Conservation (phyloP, 1,284 basidiomycete genomes). For the Fomitopsis schrenkii region DNA sequence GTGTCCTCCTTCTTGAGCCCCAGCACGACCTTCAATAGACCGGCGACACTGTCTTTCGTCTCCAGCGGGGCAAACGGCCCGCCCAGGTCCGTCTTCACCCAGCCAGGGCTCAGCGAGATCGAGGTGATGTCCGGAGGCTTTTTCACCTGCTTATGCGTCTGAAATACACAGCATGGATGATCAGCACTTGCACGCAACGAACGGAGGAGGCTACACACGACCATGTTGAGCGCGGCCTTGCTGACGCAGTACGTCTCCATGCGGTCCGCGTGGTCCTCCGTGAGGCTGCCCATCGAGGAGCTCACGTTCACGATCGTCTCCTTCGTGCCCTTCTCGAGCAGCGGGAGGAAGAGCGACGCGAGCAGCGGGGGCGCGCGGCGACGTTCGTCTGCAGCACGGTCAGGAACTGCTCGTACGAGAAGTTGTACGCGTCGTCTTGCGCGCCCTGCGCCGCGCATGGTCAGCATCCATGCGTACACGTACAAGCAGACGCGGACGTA, state of each 20-base stretch:
- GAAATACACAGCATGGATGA: too few relatives aligned
- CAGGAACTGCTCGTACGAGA: conserved; percentile 14
- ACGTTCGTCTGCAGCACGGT: conserved; percentile 28
- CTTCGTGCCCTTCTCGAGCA: conserved; percentile 25
- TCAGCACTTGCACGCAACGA: too few relatives aligned
- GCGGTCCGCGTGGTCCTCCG: conserved; percentile 14
- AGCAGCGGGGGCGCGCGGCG: conserved; percentile 28
- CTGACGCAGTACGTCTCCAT: conserved; percentile 22
- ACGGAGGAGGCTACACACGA: conserved; percentile 12
- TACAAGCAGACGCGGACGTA: conserved; percentile 12
- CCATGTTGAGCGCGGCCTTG: conserved; percentile 26
- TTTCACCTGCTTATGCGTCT: conserved; percentile 29
- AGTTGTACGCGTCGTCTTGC: conserved; percentile 19
- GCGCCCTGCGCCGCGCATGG: conserved; percentile 7
- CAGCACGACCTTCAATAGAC: conserved; percentile 21
- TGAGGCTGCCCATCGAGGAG: conserved; percentile 26
- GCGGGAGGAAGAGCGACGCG: conserved; percentile 26
- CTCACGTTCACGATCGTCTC: conserved; percentile 32
- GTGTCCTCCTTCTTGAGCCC: conserved; percentile 16
- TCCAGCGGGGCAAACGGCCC: conserved; percentile 26
- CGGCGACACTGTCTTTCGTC: conserved; percentile 22
- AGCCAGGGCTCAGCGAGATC: conserved; percentile 23
- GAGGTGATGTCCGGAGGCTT: conserved; percentile 20
- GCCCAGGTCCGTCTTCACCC: conserved; percentile 33
- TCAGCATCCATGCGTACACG: too few relatives aligned